A percentile compares a stretch with the other conserved stretches of the same genome.
These are phyloP conservation scores for Knufia petricola DNA, from an alignment of 2,329 filamentous ascomycete genomes.

Conservation along the genomic window DNA sequence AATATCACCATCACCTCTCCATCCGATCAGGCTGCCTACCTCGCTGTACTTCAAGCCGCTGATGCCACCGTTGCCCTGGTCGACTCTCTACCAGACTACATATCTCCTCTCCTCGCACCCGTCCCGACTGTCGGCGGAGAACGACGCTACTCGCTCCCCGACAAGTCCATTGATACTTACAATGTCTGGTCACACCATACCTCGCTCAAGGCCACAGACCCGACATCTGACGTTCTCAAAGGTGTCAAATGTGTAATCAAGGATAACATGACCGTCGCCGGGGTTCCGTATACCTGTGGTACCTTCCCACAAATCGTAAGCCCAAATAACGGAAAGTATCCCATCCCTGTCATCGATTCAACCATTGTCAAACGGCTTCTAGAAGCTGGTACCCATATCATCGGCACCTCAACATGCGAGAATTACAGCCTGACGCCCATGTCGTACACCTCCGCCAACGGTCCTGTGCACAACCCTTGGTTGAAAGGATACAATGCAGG, in stretches of 20 bases:
- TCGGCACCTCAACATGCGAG: constrained; percentile 32
- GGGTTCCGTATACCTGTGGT: constrained; percentile 30
- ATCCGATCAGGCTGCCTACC: constrained; percentile 21
- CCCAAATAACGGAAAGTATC: constrained; percentile 22
- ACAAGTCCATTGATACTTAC: constrained; percentile 30
- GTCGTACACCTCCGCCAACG: constrained; percentile 30
- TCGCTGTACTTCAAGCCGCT: constrained; percentile 24
- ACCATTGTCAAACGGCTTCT: constrained; percentile 29
- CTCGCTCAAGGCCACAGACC: constrained; percentile 24
- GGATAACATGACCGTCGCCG: constrained; percentile 30
- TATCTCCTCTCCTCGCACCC: constrained; percentile 29
- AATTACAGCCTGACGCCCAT: constrained; percentile 31
- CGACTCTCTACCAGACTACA: constrained; percentile 28
- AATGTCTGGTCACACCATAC: constrained; percentile 37
- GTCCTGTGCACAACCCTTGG: constrained; percentile 31
- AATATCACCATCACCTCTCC: constrained; percentile 16
- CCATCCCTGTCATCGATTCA: constrained; percentile 29
- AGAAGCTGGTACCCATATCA: constrained; percentile 27
- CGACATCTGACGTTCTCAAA: constrained; percentile 21
- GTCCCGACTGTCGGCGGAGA: constrained; percentile 16
- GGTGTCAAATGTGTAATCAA: constrained; percentile 29
- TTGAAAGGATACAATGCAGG: constrained; percentile 27
- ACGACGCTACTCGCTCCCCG: constrained; percentile 19
- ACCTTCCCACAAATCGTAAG: constrained; percentile 27
- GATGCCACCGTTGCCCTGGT: constrained; percentile 25